Percentiles rank a stretch among this genome's conserved stretches.
These are phyloP conservation scores for Diaporthe sp. DNA, from an alignment of 2,329 filamentous ascomycete species.

Conservation along the genomic window DNA sequence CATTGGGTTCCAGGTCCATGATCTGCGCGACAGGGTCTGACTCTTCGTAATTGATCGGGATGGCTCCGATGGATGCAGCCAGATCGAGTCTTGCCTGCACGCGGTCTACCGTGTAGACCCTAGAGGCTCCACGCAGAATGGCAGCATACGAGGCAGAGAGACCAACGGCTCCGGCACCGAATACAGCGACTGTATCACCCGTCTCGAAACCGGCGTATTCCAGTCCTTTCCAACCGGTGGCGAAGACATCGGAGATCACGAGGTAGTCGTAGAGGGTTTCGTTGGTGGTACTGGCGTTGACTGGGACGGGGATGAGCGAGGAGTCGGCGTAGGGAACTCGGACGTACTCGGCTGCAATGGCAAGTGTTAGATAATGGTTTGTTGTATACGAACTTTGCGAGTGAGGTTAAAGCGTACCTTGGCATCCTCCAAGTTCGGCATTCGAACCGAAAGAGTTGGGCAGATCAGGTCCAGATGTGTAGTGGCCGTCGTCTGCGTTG, in stretches of 20 bases:
- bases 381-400: constrained; percentile 68
- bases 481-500: constrained; percentile 62
- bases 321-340: constrained; percentile 64
- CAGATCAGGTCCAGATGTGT: constrained; percentile 63
- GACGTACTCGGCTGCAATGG: constrained; percentile 65
- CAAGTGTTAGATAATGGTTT: constrained; percentile 62
- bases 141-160: constrained; percentile 67
- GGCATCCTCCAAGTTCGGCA: constrained; percentile 63
- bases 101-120: constrained; percentile 65
- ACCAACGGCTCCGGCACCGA: constrained; percentile 70
- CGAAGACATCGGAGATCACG: constrained; percentile 69
- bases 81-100: constrained; percentile 62
- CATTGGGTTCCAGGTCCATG: constrained; percentile 61
- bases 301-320: constrained; percentile 61
- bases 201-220: constrained; percentile 65
- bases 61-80: constrained; percentile 64
- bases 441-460: constrained; percentile 58
- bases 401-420: constrained; percentile 60
- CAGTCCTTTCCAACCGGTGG: constrained; percentile 69
- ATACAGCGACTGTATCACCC: constrained; percentile 65
- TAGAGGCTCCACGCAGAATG: constrained; percentile 65
- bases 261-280: constrained; percentile 43
- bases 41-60: constrained; percentile 51
- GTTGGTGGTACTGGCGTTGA: constrained; percentile 55
- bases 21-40: constrained; percentile 55